These are phyloP conservation scores for Cercis canadensis DNA, from an alignment of 306 rosid genomes.

Conservation along the genomic window DNA sequence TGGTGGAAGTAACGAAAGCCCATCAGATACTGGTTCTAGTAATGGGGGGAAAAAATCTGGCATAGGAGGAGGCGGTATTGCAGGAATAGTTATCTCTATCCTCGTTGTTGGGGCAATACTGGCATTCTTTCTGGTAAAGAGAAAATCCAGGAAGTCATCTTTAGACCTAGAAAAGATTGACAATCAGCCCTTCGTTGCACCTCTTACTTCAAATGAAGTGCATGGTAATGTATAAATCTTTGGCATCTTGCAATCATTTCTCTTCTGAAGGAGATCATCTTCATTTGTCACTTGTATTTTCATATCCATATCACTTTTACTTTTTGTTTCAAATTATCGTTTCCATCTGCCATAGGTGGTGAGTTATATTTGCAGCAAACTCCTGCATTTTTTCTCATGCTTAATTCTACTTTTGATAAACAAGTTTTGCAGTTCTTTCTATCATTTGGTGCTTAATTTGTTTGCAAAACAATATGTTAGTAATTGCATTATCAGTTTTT, in stretches of 20 bases:
- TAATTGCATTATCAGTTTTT: slow-evolving; percentile 13
- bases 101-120: slow-evolving; percentile 74
- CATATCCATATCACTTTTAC: neutral
- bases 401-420: slow-evolving; percentile 26
- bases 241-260: slow-evolving; percentile 31
- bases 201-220: slow-evolving; percentile 62
- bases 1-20: slow-evolving; percentile 42
- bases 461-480: slow-evolving; percentile 4
- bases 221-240: slow-evolving; percentile 54
- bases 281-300: slow-evolving; percentile 17
- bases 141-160: slow-evolving; percentile 68
- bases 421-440: slow-evolving; percentile 3
- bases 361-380: slow-evolving; percentile 30
- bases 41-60: slow-evolving; percentile 78
- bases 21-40: slow-evolving; percentile 51
- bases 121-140: slow-evolving; percentile 79
- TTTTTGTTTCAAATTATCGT: slow-evolving; percentile 1
- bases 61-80: slow-evolving; percentile 88
- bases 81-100: slow-evolving; percentile 90
- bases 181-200: slow-evolving; percentile 67
- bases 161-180: slow-evolving; percentile 76
- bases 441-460: slow-evolving; percentile 5
- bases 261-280: slow-evolving; percentile 1
- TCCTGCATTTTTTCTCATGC: neutral
- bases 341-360: slow-evolving; percentile 16